Evolutionary conservation across 1,284 basidiomycete species (phyloP).

Genomic region (Apiotrichum gracile): DNA sequence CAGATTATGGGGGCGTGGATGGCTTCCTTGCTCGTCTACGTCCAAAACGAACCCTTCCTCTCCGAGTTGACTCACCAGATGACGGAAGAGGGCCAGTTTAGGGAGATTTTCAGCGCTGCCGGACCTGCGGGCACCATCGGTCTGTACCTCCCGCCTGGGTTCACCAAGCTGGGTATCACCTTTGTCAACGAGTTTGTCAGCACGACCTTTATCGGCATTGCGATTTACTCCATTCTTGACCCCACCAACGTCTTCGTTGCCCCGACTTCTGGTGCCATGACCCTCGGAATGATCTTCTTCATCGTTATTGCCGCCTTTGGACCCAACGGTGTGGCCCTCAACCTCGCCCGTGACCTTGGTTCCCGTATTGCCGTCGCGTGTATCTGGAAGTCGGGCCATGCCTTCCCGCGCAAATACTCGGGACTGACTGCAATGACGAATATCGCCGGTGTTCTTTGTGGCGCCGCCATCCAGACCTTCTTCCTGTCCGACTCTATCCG

Average conservation of each 20-base stretch:
- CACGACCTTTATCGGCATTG: neutral
- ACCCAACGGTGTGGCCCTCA: conserved; percentile 10
- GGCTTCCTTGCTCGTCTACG: conserved; percentile 1
- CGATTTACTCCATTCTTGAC: conserved; percentile 10
- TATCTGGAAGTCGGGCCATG: conserved; percentile 2
- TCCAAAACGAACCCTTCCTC: neutral
- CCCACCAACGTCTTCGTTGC: conserved; percentile 14
- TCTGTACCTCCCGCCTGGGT: neutral
- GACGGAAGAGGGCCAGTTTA: neutral
- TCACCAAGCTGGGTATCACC: conserved; percentile 1
- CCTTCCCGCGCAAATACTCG: conserved; percentile 5
- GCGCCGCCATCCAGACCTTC: conserved; percentile 9
- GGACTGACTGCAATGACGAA: conserved; percentile 7
- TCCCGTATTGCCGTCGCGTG: conserved; percentile 7
- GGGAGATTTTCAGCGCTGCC: neutral
- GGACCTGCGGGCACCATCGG: conserved; percentile 4
- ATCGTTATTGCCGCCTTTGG: neutral
- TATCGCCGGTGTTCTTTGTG: conserved; percentile 3
- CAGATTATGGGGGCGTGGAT: conserved; percentile 28
- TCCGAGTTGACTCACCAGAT: neutral
- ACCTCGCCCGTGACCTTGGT: conserved; percentile 15
- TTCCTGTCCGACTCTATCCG: conserved; percentile 12
- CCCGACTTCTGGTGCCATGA: neutral
- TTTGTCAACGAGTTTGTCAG: conserved; percentile 12
- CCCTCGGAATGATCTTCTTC: conserved; percentile 10